phyloP scores from a whole-genome alignment of 108 stramenopile species.

The Pseudonitzschia multiseries region DNA sequence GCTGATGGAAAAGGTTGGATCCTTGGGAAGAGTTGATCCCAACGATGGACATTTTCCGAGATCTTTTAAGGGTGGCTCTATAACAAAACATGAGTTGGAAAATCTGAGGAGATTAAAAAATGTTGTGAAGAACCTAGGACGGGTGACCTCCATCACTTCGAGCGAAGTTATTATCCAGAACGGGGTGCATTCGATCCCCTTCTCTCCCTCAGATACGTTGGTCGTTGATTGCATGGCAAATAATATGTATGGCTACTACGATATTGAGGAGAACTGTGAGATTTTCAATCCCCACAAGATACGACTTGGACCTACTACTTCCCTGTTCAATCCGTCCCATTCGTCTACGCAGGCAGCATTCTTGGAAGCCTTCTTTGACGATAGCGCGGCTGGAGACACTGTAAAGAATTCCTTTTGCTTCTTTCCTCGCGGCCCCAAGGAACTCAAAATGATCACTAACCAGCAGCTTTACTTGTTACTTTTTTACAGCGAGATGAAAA shows the following conservation, averaged over 20 bases:
- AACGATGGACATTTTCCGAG: not conserved
- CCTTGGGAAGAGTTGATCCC: not conserved
- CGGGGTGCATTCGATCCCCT: conserved; percentile 2
- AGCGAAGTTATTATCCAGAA: not conserved
- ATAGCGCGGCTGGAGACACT: not conserved
- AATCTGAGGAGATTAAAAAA: not conserved
- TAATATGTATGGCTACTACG: conserved; percentile 2
- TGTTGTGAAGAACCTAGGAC: not conserved
- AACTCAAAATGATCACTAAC: not conserved
- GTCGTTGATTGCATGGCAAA: not conserved
- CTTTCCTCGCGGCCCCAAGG: not conserved
- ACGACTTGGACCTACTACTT: not conserved
- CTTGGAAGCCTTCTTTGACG: not conserved
- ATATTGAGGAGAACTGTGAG: not conserved
- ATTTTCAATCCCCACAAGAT: conserved; percentile 3
- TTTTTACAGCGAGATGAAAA: not conserved
- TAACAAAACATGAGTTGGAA: not conserved
- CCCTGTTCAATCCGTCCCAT: not conserved
- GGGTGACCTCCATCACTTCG: not conserved
- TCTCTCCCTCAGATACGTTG: conserved; percentile 3
- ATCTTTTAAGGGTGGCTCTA: not conserved
- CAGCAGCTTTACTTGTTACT: not conserved
- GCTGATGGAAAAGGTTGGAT: not conserved
- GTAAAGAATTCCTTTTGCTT: not conserved
- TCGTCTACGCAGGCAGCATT: not conserved